Evolutionary conservation across 2,329 filamentous ascomycete genomes (phyloP), one percentile per base, ranked within the genome.

Genomic region (Tolypocladium guangdongense): DNA sequence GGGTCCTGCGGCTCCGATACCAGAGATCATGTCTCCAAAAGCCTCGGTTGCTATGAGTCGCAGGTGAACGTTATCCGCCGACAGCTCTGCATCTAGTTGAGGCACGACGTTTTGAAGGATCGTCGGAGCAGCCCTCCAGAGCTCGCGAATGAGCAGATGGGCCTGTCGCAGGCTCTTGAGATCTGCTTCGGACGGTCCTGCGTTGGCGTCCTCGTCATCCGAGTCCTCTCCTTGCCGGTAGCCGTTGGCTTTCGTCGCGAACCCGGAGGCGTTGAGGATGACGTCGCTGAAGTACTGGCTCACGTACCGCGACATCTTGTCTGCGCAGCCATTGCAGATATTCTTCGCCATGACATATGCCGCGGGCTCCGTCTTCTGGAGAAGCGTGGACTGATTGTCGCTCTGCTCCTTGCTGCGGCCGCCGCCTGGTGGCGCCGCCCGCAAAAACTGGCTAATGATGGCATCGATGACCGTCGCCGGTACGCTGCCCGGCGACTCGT

Each of bases 271-370:
- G 64, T 96, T 90, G 57, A 97, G 84, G 54, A 99, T 95, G 51
- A 97, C 90, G 54, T 95, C 90, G 69, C 90, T 95, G 68, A 99
- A 99, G 68, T 97, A 99, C 64, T 95, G 90, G 60, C 90, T 92
- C 53, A 97, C 86, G 60, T 95, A 90, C 57, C 90, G 86, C 1
- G 90, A 86, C 92, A 99, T 96, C 70, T 95, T 95, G 61, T 96
- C 92, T 1, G 88, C 83, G 60, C 86, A 95, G 20, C 81, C 81
- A 63, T 90, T 93, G 74, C 93, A 99, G 46, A 99, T 85, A 2
- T 88, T 88, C 70, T 95, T 95, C 24, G 93, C 92, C 87, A 97
- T 95, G 65, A 93, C 87, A 72, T 99, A 99, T 1, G 93, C 91
- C 18, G 90, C 83, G 1, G 93, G 92, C 53, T 95, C 87, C 57